Conservation (phyloP, 495 filamentous ascomycete genomes). For the Penicilliopsis zonata region DNA sequence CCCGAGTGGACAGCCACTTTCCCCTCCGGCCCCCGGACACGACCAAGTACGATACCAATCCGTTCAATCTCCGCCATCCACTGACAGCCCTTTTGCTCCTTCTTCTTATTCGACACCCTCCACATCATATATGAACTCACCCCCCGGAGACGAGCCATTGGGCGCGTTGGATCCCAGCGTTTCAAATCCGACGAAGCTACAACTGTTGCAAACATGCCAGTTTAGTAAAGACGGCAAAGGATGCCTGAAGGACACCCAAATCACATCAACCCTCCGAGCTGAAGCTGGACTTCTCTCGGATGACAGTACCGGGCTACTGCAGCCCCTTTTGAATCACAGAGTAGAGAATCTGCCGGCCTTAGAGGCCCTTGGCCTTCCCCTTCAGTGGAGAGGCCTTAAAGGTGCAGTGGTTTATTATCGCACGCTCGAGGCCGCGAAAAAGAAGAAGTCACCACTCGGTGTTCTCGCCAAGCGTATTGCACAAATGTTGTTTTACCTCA, state of each 20-base stretch:
- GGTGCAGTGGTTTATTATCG: background rate
- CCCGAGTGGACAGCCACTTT: background rate
- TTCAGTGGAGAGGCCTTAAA: background rate
- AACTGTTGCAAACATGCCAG: background rate
- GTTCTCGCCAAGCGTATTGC: background rate
- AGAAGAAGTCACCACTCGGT: background rate
- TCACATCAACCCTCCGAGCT: background rate
- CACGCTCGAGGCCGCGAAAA: background rate
- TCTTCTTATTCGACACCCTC: background rate
- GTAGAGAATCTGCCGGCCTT: background rate
- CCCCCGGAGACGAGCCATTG: conserved; percentile 1
- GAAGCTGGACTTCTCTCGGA: background rate
- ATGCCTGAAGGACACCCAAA: background rate
- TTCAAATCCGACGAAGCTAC: background rate
- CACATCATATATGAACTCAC: background rate
- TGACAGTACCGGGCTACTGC: background rate
- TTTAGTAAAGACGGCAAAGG: background rate
- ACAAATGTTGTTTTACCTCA: background rate
- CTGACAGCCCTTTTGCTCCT: background rate
- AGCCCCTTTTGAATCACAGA: background rate
- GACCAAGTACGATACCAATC: background rate
- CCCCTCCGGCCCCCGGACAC: background rate
- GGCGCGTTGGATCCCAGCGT: background rate
- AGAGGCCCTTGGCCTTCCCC: background rate
- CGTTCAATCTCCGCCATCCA: background rate